Conservation (phyloP, 1,284 basidiomycete genomes). For the Puccinia hordei region DNA sequence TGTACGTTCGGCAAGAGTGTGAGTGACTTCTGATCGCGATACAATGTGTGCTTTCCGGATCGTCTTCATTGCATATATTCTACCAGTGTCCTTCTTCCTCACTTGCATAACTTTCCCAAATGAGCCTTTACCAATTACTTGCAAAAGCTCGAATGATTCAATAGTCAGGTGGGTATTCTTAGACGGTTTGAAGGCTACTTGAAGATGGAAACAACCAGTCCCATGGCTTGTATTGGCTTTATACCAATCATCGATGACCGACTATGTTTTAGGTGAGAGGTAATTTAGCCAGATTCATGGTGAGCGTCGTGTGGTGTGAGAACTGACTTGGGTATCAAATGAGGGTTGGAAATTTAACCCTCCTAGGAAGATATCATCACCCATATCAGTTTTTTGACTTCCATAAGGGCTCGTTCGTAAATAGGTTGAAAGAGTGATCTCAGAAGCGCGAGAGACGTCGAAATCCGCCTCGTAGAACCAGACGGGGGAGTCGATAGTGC, state of each 20-base stretch:
- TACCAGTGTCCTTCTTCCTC: slow-evolving; percentile 94
- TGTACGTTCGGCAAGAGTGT: slow-evolving; percentile 94
- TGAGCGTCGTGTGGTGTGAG: neutral
- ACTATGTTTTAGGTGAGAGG: slow-evolving; percentile 39
- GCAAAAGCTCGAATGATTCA: slow-evolving; percentile 93
- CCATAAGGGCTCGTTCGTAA: slow-evolving; percentile 68
- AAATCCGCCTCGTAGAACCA: slow-evolving; percentile 93
- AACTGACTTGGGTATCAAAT: slow-evolving; percentile 68
- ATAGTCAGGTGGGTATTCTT: slow-evolving; percentile 69
- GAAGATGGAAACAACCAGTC: slow-evolving; percentile 84
- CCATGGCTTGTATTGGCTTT: slow-evolving; percentile 66
- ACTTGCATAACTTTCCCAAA: slow-evolving; percentile 99
- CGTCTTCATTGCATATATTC: slow-evolving; percentile 97
- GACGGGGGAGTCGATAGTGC: slow-evolving; percentile 81
- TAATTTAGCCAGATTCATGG: neutral
- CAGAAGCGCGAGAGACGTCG: slow-evolving; percentile 62
- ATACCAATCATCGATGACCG: slow-evolving; percentile 82
- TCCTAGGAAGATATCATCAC: slow-evolving; percentile 87
- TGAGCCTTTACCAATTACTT: slow-evolving; percentile 96
- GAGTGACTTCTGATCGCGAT: slow-evolving; percentile 93
- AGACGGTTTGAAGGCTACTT: slow-evolving; percentile 83
- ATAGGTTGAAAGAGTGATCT: slow-evolving; percentile 83
- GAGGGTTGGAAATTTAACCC: slow-evolving; percentile 85
- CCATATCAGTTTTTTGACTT: slow-evolving; percentile 68
- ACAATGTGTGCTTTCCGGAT: slow-evolving; percentile 99